Percentiles rank a stretch among this genome's conserved stretches.
phyloP scores from a whole-genome alignment of 805 yeast genomes.

The Lachancea waltii region DNA sequence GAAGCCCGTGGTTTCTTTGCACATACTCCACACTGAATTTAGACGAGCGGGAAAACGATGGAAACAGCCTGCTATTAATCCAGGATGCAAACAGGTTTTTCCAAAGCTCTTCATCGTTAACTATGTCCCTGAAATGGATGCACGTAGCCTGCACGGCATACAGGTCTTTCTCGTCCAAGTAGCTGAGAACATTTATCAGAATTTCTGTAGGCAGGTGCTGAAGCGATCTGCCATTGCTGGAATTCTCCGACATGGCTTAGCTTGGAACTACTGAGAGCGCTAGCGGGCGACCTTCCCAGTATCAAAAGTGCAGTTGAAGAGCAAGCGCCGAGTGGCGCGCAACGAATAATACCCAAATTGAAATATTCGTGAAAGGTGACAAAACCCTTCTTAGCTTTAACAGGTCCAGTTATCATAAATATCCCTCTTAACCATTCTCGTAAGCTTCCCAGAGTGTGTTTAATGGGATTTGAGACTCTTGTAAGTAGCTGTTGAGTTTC shows the following conservation, averaged over 20 bases:
- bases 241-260: neutral
- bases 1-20: slow-evolving; percentile 25
- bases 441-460: no score
- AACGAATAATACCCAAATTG: no score
- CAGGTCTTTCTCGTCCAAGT: slow-evolving; percentile 34
- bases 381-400: no score
- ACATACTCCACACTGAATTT: slow-evolving; percentile 34
- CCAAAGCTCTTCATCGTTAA: slow-evolving; percentile 39
- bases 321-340: no score
- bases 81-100: slow-evolving; percentile 33
- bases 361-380: no score
- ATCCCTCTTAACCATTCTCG: no score
- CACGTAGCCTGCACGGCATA: slow-evolving; percentile 30
- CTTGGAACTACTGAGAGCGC: no score
- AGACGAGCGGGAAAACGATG: slow-evolving; percentile 33
- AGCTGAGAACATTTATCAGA: slow-evolving; percentile 32
- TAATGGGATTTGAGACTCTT: no score
- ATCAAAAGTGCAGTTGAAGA: no score
- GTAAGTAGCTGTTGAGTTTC: no score
- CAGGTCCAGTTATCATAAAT: no score
- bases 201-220: slow-evolving; percentile 34
- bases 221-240: slow-evolving; percentile 1
- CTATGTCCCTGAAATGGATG: slow-evolving; percentile 23
- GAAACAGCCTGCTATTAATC: slow-evolving; percentile 30
- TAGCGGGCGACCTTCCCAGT: no score